Conservation (phyloP, 257 asterid genomes). For the Petunia axillaris region DNA sequence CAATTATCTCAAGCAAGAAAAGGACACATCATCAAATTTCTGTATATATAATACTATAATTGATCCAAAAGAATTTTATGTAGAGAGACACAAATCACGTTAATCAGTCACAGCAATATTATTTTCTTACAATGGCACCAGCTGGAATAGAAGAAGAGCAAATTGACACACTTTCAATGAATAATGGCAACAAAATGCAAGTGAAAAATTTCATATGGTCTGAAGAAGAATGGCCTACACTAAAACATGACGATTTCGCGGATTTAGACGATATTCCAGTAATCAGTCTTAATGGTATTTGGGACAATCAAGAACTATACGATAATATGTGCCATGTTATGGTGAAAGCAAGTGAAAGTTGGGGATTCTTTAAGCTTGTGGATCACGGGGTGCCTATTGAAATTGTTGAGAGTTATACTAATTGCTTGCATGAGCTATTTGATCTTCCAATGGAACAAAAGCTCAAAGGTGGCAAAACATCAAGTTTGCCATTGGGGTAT, state of each 20-base stretch:
- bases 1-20: not conserved
- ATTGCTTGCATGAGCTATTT: slow-evolving; percentile 24
- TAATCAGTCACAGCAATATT: not conserved
- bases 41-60: too few species aligned
- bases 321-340: slow-evolving; percentile 21
- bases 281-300: slow-evolving; percentile 27
- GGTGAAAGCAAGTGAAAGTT: slow-evolving; percentile 38
- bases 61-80: not conserved
- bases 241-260: slow-evolving; percentile 30
- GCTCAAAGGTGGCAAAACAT: slow-evolving; percentile 30
- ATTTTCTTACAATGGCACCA: not conserved
- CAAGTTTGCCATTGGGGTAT: slow-evolving; percentile 33
- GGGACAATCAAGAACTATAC: not conserved
- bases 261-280: slow-evolving; percentile 32
- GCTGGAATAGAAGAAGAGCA: slow-evolving; percentile 26
- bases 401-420: slow-evolving; percentile 2
- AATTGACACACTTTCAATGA: slow-evolving; percentile 29
- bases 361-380: slow-evolving; percentile 38
- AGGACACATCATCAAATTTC: too few species aligned
- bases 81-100: not conserved
- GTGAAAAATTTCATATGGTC: slow-evolving; percentile 35
- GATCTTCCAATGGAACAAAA: slow-evolving; percentile 38
- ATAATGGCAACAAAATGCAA: slow-evolving; percentile 16
- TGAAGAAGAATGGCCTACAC: slow-evolving; percentile 32
- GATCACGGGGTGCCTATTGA: slow-evolving; percentile 35